A percentile compares a stretch with the other conserved stretches of the same genome.
phyloP scores from a whole-genome alignment of 2,329 filamentous ascomycete species.

The Claviceps sorghi region DNA sequence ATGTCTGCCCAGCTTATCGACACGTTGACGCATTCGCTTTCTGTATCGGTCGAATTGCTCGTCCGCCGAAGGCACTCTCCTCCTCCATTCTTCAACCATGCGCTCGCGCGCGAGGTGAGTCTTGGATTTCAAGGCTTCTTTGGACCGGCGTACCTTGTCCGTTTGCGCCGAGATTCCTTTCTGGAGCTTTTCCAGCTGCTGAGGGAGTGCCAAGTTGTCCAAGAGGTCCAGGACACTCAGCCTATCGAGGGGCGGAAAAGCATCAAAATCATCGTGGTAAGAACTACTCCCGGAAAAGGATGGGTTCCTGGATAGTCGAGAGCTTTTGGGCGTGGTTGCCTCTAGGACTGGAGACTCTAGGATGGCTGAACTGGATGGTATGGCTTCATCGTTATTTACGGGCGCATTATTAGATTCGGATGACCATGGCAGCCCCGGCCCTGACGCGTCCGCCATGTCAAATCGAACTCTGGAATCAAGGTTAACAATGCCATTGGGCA shows the following conservation, averaged over 20 bases:
- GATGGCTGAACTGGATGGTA: constrained; percentile 28
- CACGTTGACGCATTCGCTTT: constrained; percentile 70
- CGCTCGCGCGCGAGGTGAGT: constrained; percentile 70
- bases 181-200: constrained; percentile 83
- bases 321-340: constrained; percentile 31
- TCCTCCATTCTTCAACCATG: constrained; percentile 86
- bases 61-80: constrained; percentile 70
- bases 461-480: not conserved
- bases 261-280: constrained; percentile 81
- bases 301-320: constrained; percentile 54
- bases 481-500: not conserved
- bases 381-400: constrained; percentile 26
- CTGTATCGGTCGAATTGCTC: constrained; percentile 88
- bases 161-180: constrained; percentile 68
- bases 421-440: not conserved
- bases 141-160: constrained; percentile 69
- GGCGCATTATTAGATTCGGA: constrained; percentile 23
- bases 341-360: constrained; percentile 37
- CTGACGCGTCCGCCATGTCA: constrained; percentile 2
- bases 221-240: constrained; percentile 85
- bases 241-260: constrained; percentile 75
- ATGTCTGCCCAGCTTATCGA: constrained; percentile 70
- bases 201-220: constrained; percentile 81
- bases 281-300: constrained; percentile 75
- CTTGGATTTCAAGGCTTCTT: constrained; percentile 62